Evolutionary conservation across 192 early-diverging fungal species (phyloP).

Genomic region (Coemansia guatemalensis): DNA sequence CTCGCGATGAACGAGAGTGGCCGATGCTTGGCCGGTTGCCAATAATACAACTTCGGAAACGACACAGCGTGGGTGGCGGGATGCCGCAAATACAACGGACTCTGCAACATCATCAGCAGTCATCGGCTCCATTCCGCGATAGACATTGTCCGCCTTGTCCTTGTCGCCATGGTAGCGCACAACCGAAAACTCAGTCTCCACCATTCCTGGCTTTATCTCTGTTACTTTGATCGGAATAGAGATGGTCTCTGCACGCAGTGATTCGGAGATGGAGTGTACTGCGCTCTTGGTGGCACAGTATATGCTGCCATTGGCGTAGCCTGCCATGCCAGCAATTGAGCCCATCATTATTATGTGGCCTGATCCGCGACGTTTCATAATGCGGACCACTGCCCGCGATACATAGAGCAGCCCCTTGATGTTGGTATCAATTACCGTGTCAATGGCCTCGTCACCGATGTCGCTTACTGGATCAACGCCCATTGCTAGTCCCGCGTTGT

Average conservation of each 20-base stretch:
- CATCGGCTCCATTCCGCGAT: slow-evolving; percentile 73
- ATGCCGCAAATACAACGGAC: slow-evolving; percentile 76
- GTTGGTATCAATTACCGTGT: slow-evolving; percentile 88
- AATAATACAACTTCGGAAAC: slow-evolving; percentile 37
- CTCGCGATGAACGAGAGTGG: slow-evolving; percentile 26
- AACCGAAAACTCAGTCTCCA: slow-evolving; percentile 89
- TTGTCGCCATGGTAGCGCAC: slow-evolving; percentile 74
- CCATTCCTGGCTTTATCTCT: slow-evolving; percentile 78
- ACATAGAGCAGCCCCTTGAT: slow-evolving; percentile 85
- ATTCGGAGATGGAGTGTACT: slow-evolving; percentile 75
- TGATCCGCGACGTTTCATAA: slow-evolving; percentile 62
- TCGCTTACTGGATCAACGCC: slow-evolving; percentile 70
- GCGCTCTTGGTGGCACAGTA: slow-evolving; percentile 87
- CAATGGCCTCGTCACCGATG: slow-evolving; percentile 61
- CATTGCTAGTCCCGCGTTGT: slow-evolving; percentile 85
- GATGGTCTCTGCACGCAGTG: slow-evolving; percentile 75
- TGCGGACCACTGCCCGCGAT: slow-evolving; percentile 73
- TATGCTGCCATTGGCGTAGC: slow-evolving; percentile 71
- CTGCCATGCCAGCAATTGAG: slow-evolving; percentile 65
- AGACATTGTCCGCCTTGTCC: slow-evolving; percentile 66
- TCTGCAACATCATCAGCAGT: slow-evolving; percentile 72
- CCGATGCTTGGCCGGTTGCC: slow-evolving; percentile 41
- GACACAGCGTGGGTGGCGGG: slow-evolving; percentile 54
- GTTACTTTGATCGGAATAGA: slow-evolving; percentile 71
- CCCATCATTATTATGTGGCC: slow-evolving; percentile 89